Base-by-base conservation (phyloP, 75 land plant genomes). In the Picea glauca region DNA sequence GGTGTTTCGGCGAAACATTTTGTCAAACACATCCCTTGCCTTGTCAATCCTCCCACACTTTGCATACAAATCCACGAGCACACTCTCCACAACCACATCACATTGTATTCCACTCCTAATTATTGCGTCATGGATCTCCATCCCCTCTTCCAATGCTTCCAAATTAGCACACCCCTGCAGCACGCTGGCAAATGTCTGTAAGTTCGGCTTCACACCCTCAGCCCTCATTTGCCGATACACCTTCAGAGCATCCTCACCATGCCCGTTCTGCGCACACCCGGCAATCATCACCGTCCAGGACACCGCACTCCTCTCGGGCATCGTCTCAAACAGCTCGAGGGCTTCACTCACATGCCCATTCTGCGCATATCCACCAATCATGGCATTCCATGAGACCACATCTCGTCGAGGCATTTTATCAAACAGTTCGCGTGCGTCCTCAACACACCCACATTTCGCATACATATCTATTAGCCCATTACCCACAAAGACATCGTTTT, bases 391-490 rank as follows among this genome's bases (percentile, higher is more conserved):
- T n/a, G 88, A 82, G 33, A 90, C 82, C 62, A 86, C 60, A 77
- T 83, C 88, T 60, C 81, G 85, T 14, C 46, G 62, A 3, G 57
- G 57, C 67, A 92, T 87, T 3, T 73, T 76, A 26, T 75, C 75
- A 63, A 92, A 92, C 32, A 86, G 83, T 58, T 75, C 11, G 18
- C 30, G 61, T 81, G 92, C 84, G 40, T 82, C 84, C 13, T 67
- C 58, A 13, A 92, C 40, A 72, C 83, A 87, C 20, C 94, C 92
- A 83, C 88, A 89, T 23, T 87, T 90, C 18, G 86, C 86, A 78
- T 90, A 92, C 91, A 91, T 89, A 78, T 87, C 84, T 13, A 91
- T 56, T 20, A 91, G 78, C 33, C 90, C 82, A 80, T 85, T 89
- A 43, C 84, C 82, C 30, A 87, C 86, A 80, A 86, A 87, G 18